phyloP scores from a whole-genome alignment of 139 green algal genomes.

The Chlamydomonas incerta region DNA sequence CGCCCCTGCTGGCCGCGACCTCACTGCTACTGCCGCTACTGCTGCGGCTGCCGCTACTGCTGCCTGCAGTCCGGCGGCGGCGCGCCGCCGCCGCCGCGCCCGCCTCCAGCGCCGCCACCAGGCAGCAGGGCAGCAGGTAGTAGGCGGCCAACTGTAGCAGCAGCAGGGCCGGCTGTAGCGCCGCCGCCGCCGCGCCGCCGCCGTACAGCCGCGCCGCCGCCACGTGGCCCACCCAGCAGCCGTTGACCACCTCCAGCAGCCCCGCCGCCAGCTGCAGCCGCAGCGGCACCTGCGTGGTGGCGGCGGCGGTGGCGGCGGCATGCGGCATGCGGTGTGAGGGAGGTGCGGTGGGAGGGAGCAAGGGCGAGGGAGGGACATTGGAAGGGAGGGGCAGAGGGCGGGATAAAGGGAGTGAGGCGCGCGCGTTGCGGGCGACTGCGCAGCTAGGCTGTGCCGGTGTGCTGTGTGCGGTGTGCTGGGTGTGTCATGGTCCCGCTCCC shows the following conservation, averaged over 20 bases:
- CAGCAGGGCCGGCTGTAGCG: not conserved
- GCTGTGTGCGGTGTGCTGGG: no score
- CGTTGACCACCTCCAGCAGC: not conserved
- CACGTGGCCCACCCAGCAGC: not conserved
- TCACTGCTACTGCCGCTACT: no score
- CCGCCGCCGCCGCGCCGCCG: not conserved
- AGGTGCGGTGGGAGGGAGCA: not conserved
- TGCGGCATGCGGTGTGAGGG: no score
- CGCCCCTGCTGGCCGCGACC: no score
- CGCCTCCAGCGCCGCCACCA: conserved; percentile 2
- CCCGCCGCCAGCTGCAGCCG: conserved; percentile 2
- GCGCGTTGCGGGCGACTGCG: no score
- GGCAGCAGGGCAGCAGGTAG: not conserved
- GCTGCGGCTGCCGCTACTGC: no score
- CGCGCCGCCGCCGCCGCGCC: not conserved
- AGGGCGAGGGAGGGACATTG: not conserved
- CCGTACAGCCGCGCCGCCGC: not conserved
- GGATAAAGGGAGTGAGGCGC: no score
- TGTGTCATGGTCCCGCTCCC: not conserved
- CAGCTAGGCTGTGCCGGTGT: no score
- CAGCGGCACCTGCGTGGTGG: not conserved
- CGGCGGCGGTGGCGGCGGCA: not conserved
- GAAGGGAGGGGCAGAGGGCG: no score
- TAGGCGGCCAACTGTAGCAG: not conserved
- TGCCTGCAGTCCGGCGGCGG: no score